Percentiles rank a stretch among this genome's conserved stretches.
phyloP scores from a whole-genome alignment of 2,329 filamentous ascomycete species.

The Venturiaceae sp. region DNA sequence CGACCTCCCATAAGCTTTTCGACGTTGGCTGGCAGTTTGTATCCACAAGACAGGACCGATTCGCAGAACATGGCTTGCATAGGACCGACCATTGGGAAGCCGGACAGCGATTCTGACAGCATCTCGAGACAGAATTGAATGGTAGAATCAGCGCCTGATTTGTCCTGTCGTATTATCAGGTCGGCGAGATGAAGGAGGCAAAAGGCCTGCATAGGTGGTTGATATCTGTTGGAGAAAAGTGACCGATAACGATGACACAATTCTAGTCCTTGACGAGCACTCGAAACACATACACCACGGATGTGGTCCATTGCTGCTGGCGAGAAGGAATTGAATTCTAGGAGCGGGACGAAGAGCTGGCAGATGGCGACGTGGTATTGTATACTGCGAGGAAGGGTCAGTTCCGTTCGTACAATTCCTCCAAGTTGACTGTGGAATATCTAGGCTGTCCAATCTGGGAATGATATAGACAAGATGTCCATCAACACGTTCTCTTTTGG shows the following conservation, averaged over 20 bases:
- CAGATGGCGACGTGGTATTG: constrained; percentile 17
- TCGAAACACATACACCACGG: constrained; percentile 11
- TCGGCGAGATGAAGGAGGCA: constrained; percentile 17
- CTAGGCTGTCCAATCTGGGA: no score
- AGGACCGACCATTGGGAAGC: constrained; percentile 17
- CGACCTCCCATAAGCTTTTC: constrained; percentile 12
- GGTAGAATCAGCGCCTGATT: constrained; percentile 8
- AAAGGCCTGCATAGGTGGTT: constrained; percentile 16
- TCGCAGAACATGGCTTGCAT: constrained; percentile 17
- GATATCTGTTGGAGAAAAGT: constrained; percentile 15
- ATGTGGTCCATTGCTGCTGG: constrained; percentile 12
- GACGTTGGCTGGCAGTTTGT: constrained; percentile 11
- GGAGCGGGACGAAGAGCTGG: constrained; percentile 16
- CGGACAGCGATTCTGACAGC: constrained; percentile 12
- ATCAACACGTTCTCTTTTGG: no score
- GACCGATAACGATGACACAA: constrained; percentile 12
- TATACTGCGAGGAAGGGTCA: constrained; percentile 11
- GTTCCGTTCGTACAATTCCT: no score
- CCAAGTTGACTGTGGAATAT: no score
- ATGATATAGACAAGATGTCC: no score
- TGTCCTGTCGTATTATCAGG: constrained; percentile 12
- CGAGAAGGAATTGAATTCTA: constrained; percentile 12
- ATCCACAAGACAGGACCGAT: constrained; percentile 11
- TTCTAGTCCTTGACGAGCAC: constrained; percentile 14
- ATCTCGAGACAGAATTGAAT: constrained; percentile 14